phyloP scores from a whole-genome alignment of 2,329 filamentous ascomycete species.

The Hymenoscyphus fructigenus region DNA sequence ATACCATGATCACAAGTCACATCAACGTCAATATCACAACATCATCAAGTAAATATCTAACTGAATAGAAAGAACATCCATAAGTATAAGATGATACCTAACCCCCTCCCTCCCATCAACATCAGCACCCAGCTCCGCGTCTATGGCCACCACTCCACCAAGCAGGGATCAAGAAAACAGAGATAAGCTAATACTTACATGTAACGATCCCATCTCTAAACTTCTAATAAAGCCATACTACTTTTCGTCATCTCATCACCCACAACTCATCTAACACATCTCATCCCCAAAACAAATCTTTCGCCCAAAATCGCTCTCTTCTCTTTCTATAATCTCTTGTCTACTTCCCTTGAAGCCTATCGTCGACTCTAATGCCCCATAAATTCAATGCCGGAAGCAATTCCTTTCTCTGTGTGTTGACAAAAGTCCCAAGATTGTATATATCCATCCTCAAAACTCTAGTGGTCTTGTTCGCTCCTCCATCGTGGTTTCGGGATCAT shows the following conservation, averaged over 20 bases:
- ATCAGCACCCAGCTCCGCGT: too few relatives aligned
- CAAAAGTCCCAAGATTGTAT: constrained; percentile 1
- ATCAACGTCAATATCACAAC: too few relatives aligned
- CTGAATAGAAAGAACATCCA: too few relatives aligned
- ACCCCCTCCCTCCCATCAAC: too few relatives aligned
- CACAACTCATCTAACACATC: neutral
- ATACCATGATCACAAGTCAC: too few relatives aligned
- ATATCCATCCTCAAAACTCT: neutral
- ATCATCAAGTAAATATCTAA: too few relatives aligned
- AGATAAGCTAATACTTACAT: too few relatives aligned
- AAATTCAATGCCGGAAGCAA: neutral
- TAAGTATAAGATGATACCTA: too few relatives aligned
- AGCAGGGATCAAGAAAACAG: too few relatives aligned
- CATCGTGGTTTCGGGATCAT: neutral
- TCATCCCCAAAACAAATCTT: neutral
- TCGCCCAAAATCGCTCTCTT: neutral
- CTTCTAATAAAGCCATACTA: neutral
- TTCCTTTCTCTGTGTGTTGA: neutral
- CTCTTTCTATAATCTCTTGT: neutral
- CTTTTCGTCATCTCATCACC: neutral
- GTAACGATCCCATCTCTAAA: neutral
- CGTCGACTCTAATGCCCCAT: neutral
- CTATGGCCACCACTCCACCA: too few relatives aligned
- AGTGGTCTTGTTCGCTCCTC: neutral
- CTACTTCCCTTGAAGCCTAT: neutral